phyloP scores from a whole-genome alignment of 345 rosid genomes.

The Heritiera fomes region DNA sequence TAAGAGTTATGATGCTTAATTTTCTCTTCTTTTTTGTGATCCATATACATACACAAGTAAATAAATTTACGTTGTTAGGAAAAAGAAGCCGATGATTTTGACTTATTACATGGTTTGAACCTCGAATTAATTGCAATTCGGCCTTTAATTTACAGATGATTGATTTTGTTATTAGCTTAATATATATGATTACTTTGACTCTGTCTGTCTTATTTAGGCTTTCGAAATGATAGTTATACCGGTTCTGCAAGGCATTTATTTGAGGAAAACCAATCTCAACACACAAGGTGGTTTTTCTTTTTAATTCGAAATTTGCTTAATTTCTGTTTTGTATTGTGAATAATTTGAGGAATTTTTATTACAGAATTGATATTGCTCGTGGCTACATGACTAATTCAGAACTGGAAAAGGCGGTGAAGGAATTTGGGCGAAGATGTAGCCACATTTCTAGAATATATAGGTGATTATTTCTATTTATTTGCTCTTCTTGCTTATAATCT shows the following conservation, averaged over 20 bases:
- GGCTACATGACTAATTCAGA: conserved; percentile 82
- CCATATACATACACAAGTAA: neutral
- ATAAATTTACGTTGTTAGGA: neutral
- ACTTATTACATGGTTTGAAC: conserved; percentile 4
- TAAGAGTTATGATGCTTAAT: neutral
- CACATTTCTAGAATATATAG: conserved; percentile 84
- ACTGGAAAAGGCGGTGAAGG: conserved; percentile 78
- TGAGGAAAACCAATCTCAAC: conserved; percentile 30
- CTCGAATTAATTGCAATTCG: neutral
- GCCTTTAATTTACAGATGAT: conserved; percentile 2
- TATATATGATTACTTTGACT: neutral
- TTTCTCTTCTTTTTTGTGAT: neutral
- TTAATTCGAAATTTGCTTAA: neutral
- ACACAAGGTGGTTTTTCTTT: conserved; percentile 38
- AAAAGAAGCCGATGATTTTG: neutral
- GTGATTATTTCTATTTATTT: conserved; percentile 41
- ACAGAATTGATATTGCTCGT: conserved; percentile 50
- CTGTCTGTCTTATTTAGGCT: conserved; percentile 26
- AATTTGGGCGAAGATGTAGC: conserved; percentile 64
- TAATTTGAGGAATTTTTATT: neutral
- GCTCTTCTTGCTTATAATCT: neutral
- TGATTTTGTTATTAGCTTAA: neutral
- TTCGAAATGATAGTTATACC: conserved; percentile 30
- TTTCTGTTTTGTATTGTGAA: neutral
- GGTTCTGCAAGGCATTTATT: conserved; percentile 46